Evolutionary conservation across 495 filamentous ascomycete genomes (phyloP), one percentile per base, ranked within the genome.

Genomic region (Daldinia bambusicola): DNA sequence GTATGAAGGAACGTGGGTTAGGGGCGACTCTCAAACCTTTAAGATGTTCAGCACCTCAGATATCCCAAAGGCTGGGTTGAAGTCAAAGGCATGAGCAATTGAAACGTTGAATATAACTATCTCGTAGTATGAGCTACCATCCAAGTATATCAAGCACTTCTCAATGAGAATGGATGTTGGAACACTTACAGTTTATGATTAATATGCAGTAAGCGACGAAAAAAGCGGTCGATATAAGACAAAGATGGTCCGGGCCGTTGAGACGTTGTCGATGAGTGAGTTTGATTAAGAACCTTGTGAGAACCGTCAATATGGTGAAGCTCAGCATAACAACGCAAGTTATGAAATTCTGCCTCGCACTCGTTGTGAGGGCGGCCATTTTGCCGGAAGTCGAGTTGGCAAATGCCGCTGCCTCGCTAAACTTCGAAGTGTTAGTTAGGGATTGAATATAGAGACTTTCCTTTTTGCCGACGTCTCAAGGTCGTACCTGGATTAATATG

Each of bases 61-160:
- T 45, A 45, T 45, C 5, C 34, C 34, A 36, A 7, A 36, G 5
- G 9, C 9, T 2, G 34, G 34, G 16, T 20, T 45, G 41, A 45
- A 45, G 20, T 45, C 41, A 16, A 18, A 45, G 20, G 41, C 41
- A 16, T 18, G 41, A 45, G 18, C 7, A 3, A 6, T 7, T 7
- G 41, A 45, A 18, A 45, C 41, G 16, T 45, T 45, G 41, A 45
- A 45, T n/a, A 45, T 45, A 45, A 45, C 41, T 45, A 36, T 7
- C 9, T 36, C 9, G 6, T 45, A 45, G 37, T 40, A 14, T 45
- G 6, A 45, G 8, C 18, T 16, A 20, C 16, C 7, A n/a, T 45
- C 41, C 4, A 8, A 8, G 41, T 45, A 16, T 7, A 0, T 1
- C 16, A 6, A 16, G n/a, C n/a, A 18, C n/a, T 45, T 20, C n/a